Conservation (phyloP, 768 basidiomycete species). For the Xerocomus potaroensis region DNA sequence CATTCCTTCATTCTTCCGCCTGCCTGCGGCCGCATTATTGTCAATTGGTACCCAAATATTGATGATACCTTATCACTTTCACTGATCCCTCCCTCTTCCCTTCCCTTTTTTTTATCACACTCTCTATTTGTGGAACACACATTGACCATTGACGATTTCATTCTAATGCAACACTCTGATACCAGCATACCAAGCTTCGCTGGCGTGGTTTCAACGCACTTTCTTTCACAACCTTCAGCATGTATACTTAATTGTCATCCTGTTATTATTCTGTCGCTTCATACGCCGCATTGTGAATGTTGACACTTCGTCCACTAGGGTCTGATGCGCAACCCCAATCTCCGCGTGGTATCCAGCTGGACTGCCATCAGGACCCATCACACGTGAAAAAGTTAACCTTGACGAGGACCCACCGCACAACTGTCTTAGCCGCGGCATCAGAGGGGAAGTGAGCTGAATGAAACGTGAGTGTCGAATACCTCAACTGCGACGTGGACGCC, state of each 20-base stretch:
- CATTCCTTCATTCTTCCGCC: constrained; percentile 24
- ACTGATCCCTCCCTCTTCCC: constrained; percentile 16
- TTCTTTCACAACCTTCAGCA: constrained; percentile 14
- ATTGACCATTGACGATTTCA: constrained; percentile 33
- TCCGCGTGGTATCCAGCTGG: constrained; percentile 87
- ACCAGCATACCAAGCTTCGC: constrained; percentile 19
- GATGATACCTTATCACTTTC: constrained; percentile 35
- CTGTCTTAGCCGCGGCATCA: constrained; percentile 82
- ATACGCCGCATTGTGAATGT: constrained; percentile 94
- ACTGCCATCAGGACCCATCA: constrained; percentile 12
- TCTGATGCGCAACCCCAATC: constrained; percentile 97
- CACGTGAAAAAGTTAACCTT: constrained; percentile 4
- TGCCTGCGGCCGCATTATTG: constrained; percentile 19
- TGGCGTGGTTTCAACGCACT: constrained; percentile 19
- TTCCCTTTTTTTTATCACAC: constrained; percentile 29
- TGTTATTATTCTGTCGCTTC: constrained; percentile 20
- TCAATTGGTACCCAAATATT: constrained; percentile 27
- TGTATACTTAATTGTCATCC: constrained; percentile 18
- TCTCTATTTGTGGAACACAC: constrained; percentile 36
- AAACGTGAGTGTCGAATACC: constrained; percentile 3
- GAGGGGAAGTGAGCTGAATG: constrained; percentile 72
- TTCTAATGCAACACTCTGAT: constrained; percentile 26
- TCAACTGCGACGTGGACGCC: background rate
- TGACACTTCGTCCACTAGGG: constrained; percentile 92
- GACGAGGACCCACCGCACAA: constrained; percentile 64